Percentiles rank a stretch among this genome's conserved stretches.
Evolutionary conservation across 2,329 filamentous ascomycete genomes (phyloP).

Genomic region (Immersiporthe knoxdaviesiana): DNA sequence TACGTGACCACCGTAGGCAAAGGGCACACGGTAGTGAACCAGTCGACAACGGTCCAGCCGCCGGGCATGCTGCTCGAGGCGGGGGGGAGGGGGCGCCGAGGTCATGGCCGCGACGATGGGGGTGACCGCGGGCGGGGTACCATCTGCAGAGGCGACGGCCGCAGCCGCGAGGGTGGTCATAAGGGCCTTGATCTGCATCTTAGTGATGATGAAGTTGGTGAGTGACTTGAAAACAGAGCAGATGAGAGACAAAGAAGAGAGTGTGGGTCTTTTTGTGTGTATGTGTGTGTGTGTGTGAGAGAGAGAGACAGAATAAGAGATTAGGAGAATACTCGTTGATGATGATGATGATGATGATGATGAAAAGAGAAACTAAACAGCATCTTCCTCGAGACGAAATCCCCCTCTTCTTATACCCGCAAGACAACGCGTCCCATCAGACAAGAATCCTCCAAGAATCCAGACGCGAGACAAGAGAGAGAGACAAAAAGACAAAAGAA

Average conservation of each 20-base stretch:
- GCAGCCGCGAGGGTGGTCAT: conserved; percentile 35
- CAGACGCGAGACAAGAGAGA: background rate
- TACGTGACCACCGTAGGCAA: conserved; percentile 56
- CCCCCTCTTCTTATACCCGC: background rate
- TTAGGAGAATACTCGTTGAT: background rate
- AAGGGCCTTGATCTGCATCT: conserved; percentile 39
- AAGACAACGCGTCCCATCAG: background rate
- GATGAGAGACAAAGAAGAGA: background rate
- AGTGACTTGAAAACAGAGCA: too few relatives aligned
- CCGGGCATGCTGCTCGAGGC: background rate
- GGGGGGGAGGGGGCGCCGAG: background rate
- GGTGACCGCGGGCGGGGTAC: conserved; percentile 34
- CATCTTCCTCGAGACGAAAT: background rate
- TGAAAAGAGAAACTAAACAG: background rate
- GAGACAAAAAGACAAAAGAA: background rate
- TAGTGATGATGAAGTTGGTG: conserved; percentile 3
- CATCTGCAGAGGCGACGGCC: conserved; percentile 32
- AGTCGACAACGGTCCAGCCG: conserved; percentile 37
- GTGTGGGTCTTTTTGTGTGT: background rate
- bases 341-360: background rate
- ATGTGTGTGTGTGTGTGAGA: background rate
- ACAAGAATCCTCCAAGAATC: background rate
- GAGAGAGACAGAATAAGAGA: too few relatives aligned
- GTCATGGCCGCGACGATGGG: conserved; percentile 30
- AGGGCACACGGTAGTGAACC: conserved; percentile 47